Evolutionary conservation across 164 flowering plant genomes (phyloP), one percentile per base, ranked within the genome.

Genomic region (Nymphaea colorata): DNA sequence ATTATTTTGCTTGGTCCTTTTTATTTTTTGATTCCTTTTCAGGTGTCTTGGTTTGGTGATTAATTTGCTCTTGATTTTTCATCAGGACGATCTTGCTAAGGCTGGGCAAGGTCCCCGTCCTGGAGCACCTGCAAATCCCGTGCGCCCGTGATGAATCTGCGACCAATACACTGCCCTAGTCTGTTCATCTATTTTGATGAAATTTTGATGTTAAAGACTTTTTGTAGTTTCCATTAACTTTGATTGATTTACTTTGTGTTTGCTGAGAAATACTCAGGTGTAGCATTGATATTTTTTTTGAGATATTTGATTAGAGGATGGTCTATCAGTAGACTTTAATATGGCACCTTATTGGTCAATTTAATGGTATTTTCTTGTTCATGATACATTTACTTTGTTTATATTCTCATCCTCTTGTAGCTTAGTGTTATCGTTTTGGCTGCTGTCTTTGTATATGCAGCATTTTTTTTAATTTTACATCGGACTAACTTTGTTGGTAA

Each of bases 81-180:
- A n/a, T 11, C 25, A 68, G 70, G 70, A 68, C 61, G 70, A 68
- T 45, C 16, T 25, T 41, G 57, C 70, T 0, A 68, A 68, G 53
- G 64, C 70, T 42, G 70, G 70, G 18, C 70, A 68, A 60, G 65
- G 59, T 44, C 70, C 70, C 18, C 70, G 70, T 16, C 70, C 70
- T 4, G 64, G 64, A n/a, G 57, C 25, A 43, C 57, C 57, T 8
- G 70, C 70, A 61, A 61, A 61, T 25, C 65, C 70, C 6, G n/a
- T 36, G 42, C 70, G 70, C 16, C 42, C n/a, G 18, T 68, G 70
- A 68, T 12, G 45, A 16, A 15, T 16, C 42, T 66, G 57, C 8
- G 8, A 8, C 8, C 12, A 51, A 51, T 8, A 15, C 57, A 51
- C 3, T 51, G 57, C 57, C 8, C 14, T 51, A 51, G 8, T 51